Evolutionary conservation across 768 basidiomycete genomes (phyloP).

Genomic region (Suillus bovinus): DNA sequence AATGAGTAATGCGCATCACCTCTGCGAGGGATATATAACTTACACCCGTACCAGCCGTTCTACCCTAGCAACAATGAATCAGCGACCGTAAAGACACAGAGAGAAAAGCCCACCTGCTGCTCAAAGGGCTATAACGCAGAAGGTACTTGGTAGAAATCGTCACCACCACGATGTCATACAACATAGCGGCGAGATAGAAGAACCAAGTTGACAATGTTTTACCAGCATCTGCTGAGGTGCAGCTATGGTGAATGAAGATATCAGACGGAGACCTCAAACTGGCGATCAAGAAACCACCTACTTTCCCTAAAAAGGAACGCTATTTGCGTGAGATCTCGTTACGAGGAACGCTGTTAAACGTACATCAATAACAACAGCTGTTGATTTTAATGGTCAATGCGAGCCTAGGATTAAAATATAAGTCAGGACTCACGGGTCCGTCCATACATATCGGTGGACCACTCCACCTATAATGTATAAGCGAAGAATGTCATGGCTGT

Average conservation of each 20-base stretch:
- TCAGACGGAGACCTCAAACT: neutral
- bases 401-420: slow-evolving; percentile 8
- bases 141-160: slow-evolving; percentile 8
- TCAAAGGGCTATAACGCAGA: neutral
- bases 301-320: slow-evolving; percentile 35
- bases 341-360: slow-evolving; percentile 15
- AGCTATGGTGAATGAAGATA: slow-evolving; percentile 37
- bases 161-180: slow-evolving; percentile 56
- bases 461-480: slow-evolving; percentile 46
- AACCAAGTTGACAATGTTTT: slow-evolving; percentile 47
- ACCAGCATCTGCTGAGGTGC: slow-evolving; percentile 39
- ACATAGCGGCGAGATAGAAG: slow-evolving; percentile 58
- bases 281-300: slow-evolving; percentile 16
- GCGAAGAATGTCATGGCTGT: neutral
- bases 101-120: neutral
- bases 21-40: neutral
- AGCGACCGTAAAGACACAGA: neutral
- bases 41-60: neutral
- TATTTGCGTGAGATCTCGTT: neutral
- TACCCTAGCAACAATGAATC: neutral
- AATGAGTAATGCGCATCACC: neutral
- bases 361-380: slow-evolving; percentile 25
- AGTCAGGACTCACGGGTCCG: slow-evolving; percentile 47
- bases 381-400: slow-evolving; percentile 10
- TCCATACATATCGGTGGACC: slow-evolving; percentile 53